Percentiles rank a stretch among this genome's conserved stretches.
These are phyloP conservation scores for Colletotrichum australisinense DNA, from an alignment of 2,329 filamentous ascomycete species.

Conservation along the genomic window DNA sequence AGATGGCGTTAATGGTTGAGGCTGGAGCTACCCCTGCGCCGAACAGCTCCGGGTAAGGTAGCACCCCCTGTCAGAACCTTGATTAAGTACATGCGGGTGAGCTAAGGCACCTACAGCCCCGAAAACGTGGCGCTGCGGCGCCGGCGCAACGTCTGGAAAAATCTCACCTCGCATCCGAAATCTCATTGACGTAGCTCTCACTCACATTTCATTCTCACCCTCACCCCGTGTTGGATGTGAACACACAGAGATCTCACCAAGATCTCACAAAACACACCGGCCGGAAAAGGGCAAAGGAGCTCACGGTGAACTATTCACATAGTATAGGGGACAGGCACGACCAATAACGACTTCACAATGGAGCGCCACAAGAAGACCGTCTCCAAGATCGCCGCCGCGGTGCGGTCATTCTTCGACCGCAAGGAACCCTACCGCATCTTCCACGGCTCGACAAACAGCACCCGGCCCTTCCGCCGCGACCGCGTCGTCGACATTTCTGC, in stretches of 20 bases:
- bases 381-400: conserved; percentile 57
- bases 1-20: neutral
- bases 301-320: neutral
- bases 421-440: conserved; percentile 76
- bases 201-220: neutral
- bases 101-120: neutral
- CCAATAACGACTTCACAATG: conserved; percentile 47
- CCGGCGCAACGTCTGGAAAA: neutral
- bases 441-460: conserved; percentile 83
- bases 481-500: conserved; percentile 73
- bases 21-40: neutral
- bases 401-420: conserved; percentile 60
- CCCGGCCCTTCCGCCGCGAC: conserved; percentile 62
- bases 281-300: neutral
- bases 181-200: neutral
- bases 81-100: neutral
- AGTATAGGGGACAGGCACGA: neutral
- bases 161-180: neutral
- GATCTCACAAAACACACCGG: neutral
- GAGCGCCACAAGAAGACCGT: conserved; percentile 63
- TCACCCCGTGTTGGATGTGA: neutral
- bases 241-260: neutral
- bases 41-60: no score
- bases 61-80: conserved; percentile 20
- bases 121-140: neutral